Percentiles rank a stretch among this genome's conserved stretches.
Conservation (phyloP, 2,329 filamentous ascomycete genomes). For the Exserohilum rostratum region DNA sequence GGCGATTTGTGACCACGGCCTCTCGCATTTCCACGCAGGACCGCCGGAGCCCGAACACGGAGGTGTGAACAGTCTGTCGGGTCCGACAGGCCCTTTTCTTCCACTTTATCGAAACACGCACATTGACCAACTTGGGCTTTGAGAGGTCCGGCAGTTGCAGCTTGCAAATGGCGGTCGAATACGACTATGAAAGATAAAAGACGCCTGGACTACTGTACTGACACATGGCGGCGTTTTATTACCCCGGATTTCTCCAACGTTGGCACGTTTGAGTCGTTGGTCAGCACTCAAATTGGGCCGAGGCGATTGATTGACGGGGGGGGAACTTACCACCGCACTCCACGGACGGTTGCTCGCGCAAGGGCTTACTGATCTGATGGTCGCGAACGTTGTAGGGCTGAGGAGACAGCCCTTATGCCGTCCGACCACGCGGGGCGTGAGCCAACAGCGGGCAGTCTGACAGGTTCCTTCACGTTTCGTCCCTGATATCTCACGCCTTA, state of each 20-base stretch:
- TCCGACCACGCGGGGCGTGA: not conserved
- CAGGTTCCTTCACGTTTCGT: not conserved
- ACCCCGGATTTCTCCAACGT: slow-evolving; percentile 23
- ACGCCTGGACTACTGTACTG: no score
- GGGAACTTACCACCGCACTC: slow-evolving; percentile 8
- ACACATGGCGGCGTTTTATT: slow-evolving; percentile 6
- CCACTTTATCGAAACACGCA: not conserved
- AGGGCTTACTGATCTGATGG: slow-evolving; percentile 34
- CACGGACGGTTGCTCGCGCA: slow-evolving; percentile 31
- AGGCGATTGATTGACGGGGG: slow-evolving; percentile 13
- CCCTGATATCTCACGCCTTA: not conserved
- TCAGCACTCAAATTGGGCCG: slow-evolving; percentile 32
- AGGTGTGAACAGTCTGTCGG: not conserved
- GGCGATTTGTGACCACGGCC: slow-evolving; percentile 6
- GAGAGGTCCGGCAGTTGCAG: not conserved
- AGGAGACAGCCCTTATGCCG: not conserved
- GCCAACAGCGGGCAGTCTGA: slow-evolving; percentile 1
- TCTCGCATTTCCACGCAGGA: not conserved
- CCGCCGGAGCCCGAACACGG: not conserved
- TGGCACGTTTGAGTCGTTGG: slow-evolving; percentile 8
- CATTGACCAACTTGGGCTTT: not conserved
- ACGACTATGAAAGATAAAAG: not conserved
- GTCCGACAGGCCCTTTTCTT: slow-evolving; percentile 1
- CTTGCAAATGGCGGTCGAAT: not conserved
- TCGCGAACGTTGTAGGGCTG: slow-evolving; percentile 12